phyloP scores from a whole-genome alignment of 768 basidiomycete genomes.

The Chiua virens region DNA sequence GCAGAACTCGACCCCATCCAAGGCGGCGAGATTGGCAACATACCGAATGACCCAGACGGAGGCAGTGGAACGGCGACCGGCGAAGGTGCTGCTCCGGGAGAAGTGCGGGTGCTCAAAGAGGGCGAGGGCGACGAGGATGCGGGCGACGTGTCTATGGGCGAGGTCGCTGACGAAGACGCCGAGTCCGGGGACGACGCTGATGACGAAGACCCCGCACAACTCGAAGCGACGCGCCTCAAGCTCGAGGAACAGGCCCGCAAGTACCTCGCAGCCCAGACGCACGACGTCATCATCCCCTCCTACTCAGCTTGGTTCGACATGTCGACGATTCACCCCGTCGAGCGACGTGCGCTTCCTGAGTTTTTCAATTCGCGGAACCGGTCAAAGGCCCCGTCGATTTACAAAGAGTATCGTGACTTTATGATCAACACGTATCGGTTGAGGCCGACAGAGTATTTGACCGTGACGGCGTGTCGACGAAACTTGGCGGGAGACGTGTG shows the following conservation, averaged over 20 bases:
- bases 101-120: conserved; percentile 43
- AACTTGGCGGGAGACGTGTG: conserved; percentile 98
- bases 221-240: conserved; percentile 75
- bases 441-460: conserved; percentile 92
- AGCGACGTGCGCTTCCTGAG: conserved; percentile 90
- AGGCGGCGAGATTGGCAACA: conserved; percentile 76
- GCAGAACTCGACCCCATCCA: conserved; percentile 84
- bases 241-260: conserved; percentile 88
- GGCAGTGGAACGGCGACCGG: conserved; percentile 10
- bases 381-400: conserved; percentile 93
- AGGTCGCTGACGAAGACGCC: conserved; percentile 70
- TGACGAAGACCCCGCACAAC: conserved; percentile 81
- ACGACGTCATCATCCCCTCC: conserved; percentile 95
- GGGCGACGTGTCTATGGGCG: conserved; percentile 80
- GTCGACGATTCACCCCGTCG: conserved; percentile 89
- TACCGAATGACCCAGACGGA: conserved; percentile 42
- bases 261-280: conserved; percentile 95
- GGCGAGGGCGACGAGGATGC: conserved; percentile 67
- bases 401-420: conserved; percentile 99
- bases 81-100: conserved; percentile 26
- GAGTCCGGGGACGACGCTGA: conserved; percentile 82
- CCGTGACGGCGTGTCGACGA: conserved; percentile 93
- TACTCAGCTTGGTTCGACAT: conserved; percentile 99
- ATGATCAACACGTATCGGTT: conserved; percentile 99
- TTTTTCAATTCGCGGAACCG: conserved; percentile 97